Percentiles rank a stretch among this genome's conserved stretches.
Conservation (phyloP, 2,329 filamentous ascomycete genomes). For the Penicillium sumatraense region DNA sequence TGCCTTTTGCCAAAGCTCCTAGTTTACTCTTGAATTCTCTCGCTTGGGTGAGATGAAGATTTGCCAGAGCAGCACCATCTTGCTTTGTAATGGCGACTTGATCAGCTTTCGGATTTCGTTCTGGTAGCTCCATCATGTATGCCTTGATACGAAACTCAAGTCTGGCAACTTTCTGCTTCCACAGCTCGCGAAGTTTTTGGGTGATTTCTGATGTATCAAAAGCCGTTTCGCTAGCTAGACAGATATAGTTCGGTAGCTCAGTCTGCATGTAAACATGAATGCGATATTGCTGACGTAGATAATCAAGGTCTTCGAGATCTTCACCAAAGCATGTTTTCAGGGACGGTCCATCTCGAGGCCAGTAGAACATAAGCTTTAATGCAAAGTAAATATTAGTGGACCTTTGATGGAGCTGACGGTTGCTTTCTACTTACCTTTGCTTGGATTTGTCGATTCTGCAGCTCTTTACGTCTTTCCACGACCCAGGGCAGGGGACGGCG, state of each 20-base stretch:
- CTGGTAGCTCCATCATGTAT: constrained; percentile 39
- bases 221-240: constrained; percentile 35
- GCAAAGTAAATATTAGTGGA: no score
- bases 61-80: constrained; percentile 20
- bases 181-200: constrained; percentile 30
- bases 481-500: no score
- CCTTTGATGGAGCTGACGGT: no score
- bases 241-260: constrained; percentile 31
- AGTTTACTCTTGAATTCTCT: not conserved
- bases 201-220: constrained; percentile 45
- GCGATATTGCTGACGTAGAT: constrained; percentile 44
- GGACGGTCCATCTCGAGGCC: constrained; percentile 50
- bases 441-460: not conserved
- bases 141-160: constrained; percentile 36
- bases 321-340: constrained; percentile 47
- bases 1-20: not conserved
- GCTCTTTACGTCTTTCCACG: no score
- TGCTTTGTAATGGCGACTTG: constrained; percentile 32
- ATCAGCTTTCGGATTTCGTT: constrained; percentile 20
- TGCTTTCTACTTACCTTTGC: not conserved
- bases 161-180: constrained; percentile 34
- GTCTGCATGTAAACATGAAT: constrained; percentile 48
- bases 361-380: constrained; percentile 27
- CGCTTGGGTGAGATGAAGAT: constrained; percentile 22
- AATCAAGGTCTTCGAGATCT: constrained; percentile 51